phyloP scores from a whole-genome alignment of 148 eudicot species.

The Bassia scoparia region DNA sequence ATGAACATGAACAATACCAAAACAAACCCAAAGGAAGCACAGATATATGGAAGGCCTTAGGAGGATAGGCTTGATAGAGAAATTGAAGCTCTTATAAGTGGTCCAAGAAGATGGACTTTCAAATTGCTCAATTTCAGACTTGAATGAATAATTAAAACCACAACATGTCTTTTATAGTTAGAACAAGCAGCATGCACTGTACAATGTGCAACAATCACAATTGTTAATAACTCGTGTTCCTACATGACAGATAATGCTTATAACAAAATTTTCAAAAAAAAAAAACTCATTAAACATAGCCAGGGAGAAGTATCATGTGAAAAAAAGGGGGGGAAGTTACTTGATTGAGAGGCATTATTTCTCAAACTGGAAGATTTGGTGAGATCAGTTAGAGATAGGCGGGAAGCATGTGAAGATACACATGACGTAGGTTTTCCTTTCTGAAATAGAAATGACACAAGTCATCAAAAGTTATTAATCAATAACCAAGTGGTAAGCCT shows the following conservation, averaged over 20 bases:
- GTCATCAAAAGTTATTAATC: no score
- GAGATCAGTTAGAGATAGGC: neutral
- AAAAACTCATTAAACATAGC: neutral
- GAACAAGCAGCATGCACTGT: slow-evolving; percentile 9
- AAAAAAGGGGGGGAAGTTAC: neutral
- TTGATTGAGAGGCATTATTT: slow-evolving; percentile 12
- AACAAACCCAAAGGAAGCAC: slow-evolving; percentile 5
- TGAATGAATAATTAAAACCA: neutral
- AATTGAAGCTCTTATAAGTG: slow-evolving; percentile 6
- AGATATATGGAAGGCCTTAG: slow-evolving; percentile 5
- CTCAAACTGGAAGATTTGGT: slow-evolving; percentile 15
- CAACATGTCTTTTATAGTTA: neutral
- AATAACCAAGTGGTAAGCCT: no score
- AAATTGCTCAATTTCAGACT: neutral
- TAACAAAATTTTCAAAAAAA: no score
- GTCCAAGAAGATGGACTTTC: neutral
- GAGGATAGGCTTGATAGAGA: neutral
- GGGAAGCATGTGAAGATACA: neutral
- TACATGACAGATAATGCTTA: neutral
- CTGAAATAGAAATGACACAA: no score
- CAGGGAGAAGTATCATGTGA: neutral
- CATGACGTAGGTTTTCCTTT: no score
- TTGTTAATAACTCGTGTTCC: neutral
- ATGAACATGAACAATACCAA: neutral
- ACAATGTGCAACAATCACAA: slow-evolving; percentile 1